These are phyloP conservation scores for Jatropha multifida DNA, from an alignment of 441 rosid genomes.

Conservation along the genomic window DNA sequence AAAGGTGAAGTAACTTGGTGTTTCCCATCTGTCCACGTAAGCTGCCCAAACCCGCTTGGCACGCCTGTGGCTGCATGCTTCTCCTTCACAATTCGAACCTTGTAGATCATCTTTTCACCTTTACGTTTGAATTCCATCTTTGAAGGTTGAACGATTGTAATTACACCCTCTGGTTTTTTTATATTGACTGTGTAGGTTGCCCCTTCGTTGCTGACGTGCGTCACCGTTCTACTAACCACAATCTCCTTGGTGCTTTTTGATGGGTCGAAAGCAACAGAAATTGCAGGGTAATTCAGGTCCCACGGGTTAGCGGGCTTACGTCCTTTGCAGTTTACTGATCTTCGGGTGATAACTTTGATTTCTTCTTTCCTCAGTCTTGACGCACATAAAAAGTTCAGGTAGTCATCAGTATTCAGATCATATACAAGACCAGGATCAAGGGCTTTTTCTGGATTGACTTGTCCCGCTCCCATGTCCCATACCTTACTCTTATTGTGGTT, in stretches of 20 bases:
- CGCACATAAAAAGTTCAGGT: constrained; percentile 35
- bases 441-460: constrained; percentile 33
- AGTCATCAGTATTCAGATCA: constrained; percentile 27
- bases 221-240: constrained; percentile 22
- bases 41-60: constrained; percentile 9
- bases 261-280: constrained; percentile 25
- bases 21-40: constrained; percentile 26
- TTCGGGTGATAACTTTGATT: constrained; percentile 16
- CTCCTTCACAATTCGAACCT: constrained; percentile 1
- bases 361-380: constrained; percentile 13
- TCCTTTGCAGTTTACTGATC: constrained; percentile 21
- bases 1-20: constrained; percentile 27
- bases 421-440: constrained; percentile 38
- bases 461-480: constrained; percentile 34
- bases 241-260: background rate
- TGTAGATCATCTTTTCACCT: constrained; percentile 25
- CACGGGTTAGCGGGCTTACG: constrained; percentile 6
- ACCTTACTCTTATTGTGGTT: background rate
- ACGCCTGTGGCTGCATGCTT: background rate
- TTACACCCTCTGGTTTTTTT: background rate
- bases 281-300: constrained; percentile 37
- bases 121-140: constrained; percentile 12
- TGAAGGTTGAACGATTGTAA: constrained; percentile 18
- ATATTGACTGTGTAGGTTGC: background rate
- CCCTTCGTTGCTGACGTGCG: background rate